Percentiles rank a stretch among this genome's conserved stretches.
Conservation (phyloP, 2,329 filamentous ascomycete genomes). For the Neopestalotiopsis sp. region DNA sequence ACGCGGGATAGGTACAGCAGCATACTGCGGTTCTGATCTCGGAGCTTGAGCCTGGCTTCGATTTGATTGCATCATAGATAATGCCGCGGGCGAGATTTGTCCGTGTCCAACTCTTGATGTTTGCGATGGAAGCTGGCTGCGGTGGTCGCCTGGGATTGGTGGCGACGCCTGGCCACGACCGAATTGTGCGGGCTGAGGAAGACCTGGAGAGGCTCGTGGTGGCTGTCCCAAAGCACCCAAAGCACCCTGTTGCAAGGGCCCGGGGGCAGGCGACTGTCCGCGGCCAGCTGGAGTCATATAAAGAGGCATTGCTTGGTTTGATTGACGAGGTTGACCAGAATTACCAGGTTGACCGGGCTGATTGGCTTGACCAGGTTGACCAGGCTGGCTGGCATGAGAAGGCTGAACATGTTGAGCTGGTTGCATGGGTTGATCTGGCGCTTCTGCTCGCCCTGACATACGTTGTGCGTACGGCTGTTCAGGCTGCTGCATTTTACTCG, state of each 20-base stretch:
- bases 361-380: slow-evolving; percentile 3
- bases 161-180: slow-evolving; percentile 26
- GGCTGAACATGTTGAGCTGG: slow-evolving; percentile 12
- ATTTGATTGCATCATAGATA: slow-evolving; percentile 18
- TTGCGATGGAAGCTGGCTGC: slow-evolving; percentile 24
- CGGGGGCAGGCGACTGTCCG: not conserved
- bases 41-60: slow-evolving; percentile 9
- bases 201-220: slow-evolving; percentile 15
- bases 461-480: slow-evolving; percentile 21
- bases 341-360: slow-evolving; percentile 4
- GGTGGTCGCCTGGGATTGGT: slow-evolving; percentile 26
- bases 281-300: slow-evolving; percentile 12
- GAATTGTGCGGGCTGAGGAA: slow-evolving; percentile 17
- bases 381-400: slow-evolving; percentile 13
- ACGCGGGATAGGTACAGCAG: slow-evolving; percentile 37
- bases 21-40: slow-evolving; percentile 29
- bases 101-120: slow-evolving; percentile 19
- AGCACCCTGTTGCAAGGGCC: slow-evolving; percentile 19
- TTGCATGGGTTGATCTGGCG: not conserved
- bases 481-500: slow-evolving; percentile 14
- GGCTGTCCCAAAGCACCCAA: slow-evolving; percentile 21
- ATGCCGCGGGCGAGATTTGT: slow-evolving; percentile 5
- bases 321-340: too few species aligned
- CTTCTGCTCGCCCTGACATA: slow-evolving; percentile 14
- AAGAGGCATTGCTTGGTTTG: slow-evolving; percentile 7